Evolutionary conservation across 2,329 filamentous ascomycete genomes (phyloP), one percentile per base, ranked within the genome.

Genomic region (Biscogniauxia sp.): DNA sequence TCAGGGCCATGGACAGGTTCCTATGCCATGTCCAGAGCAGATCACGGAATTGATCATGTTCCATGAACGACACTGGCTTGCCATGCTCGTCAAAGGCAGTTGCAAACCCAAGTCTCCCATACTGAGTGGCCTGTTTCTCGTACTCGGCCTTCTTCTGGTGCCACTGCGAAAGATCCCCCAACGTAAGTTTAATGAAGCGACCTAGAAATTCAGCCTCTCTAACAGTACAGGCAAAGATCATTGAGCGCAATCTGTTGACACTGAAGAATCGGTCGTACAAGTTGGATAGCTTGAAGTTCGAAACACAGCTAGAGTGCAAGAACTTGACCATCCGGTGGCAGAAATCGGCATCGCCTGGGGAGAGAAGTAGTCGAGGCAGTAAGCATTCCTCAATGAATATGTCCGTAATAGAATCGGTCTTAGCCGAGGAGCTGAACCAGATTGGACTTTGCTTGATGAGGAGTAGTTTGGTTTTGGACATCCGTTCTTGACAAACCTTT

Each of bases 181-280:
- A 79, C 1, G 95, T 80, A 63, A 94, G 88, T 70, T 89, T 92
- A 58, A 99, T 78, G 75, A 99, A 98, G 23, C 91, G 90, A 13
- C 93, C 95, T n/a, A 99, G 80, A 67, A 96, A 92, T 73, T 97
- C 92, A 0, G 93, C 92, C 76, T 99, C 96, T 58, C 92, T 89
- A 23, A 94, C 89, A 0, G 93, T 96, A 73, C 91, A 96, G 54
- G 90, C 88, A 73, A 96, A 97, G 59, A 99, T 92, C 55, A 97
- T 83, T 8, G 89, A 84, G 1, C 91, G 87, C 19, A 98, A 80
- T 60, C 91, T 84, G 70, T 96, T 92, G 60, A 93, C 86, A 68
- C 88, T 88, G 77, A 99, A 96, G 0, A 99, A 81, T 17, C 90
- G 87, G 65, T 93, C 90, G 68, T 96, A 89, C 1, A 99, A 79